Percentiles rank a stretch among this genome's conserved stretches.
phyloP scores from a whole-genome alignment of 2,329 filamentous ascomycete species.

The Colletotrichum nymphaeae region DNA sequence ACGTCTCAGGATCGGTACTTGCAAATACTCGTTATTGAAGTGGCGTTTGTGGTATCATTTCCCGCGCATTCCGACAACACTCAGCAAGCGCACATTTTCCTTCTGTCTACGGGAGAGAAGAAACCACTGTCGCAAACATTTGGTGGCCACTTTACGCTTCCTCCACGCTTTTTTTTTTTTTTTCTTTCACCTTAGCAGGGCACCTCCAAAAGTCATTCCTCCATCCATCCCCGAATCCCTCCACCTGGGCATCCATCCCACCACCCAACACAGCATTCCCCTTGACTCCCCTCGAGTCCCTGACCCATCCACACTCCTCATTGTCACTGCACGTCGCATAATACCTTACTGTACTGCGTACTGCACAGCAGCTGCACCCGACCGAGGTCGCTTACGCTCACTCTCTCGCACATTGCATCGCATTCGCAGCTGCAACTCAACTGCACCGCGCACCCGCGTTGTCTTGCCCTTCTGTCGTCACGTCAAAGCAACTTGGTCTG shows the following conservation, averaged over 20 bases:
- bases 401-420: neutral
- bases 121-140: too few relatives aligned
- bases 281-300: neutral
- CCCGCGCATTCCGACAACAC: neutral
- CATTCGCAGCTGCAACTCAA: neutral
- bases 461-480: neutral
- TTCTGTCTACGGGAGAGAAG: neutral
- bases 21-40: neutral
- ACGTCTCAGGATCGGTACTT: neutral
- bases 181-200: too few relatives aligned
- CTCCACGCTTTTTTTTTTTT: too few relatives aligned
- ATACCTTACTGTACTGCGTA: too few relatives aligned
- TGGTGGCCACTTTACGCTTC: too few relatives aligned
- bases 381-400: neutral
- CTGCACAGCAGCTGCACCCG: neutral
- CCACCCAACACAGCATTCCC: neutral
- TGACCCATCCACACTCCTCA: neutral
- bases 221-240: too few relatives aligned
- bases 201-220: too few relatives aligned
- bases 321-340: conserved; percentile 3
- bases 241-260: neutral
- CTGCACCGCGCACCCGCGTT: neutral
- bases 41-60: neutral
- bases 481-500: neutral
- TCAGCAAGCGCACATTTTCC: neutral